A percentile compares a stretch with the other conserved stretches of the same genome.
Conservation (phyloP, 2,329 filamentous ascomycete species). For the Penicillium sp. region DNA sequence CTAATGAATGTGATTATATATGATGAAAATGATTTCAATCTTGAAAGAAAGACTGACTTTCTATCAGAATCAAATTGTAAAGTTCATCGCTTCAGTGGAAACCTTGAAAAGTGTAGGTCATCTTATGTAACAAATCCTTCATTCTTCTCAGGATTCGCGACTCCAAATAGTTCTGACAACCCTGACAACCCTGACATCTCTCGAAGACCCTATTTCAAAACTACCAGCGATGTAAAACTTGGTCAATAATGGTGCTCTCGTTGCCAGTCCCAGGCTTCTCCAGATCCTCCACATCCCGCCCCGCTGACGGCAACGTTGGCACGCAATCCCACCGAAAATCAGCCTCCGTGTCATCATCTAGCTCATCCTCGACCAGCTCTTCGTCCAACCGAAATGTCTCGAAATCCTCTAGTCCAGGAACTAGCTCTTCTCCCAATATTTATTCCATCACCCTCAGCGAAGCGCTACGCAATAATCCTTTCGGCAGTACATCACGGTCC, state of each 20-base stretch:
- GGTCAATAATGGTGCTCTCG: constrained; percentile 39
- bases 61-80: too few relatives aligned
- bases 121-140: neutral
- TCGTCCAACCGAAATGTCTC: constrained; percentile 15
- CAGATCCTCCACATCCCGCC: constrained; percentile 32
- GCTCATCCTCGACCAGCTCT: constrained; percentile 14
- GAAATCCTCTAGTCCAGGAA: constrained; percentile 13
- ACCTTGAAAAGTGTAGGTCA: neutral
- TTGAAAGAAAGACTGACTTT: too few relatives aligned
- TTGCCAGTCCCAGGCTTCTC: constrained; percentile 39
- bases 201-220: neutral
- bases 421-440: constrained; percentile 20
- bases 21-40: too few relatives aligned
- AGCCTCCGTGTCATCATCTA: constrained; percentile 12
- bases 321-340: constrained; percentile 17
- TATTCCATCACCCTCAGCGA: constrained; percentile 42
- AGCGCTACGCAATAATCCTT: constrained; percentile 47
- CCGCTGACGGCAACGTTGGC: constrained; percentile 23
- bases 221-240: constrained; percentile 33
- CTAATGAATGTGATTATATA: too few relatives aligned
- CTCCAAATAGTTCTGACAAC: neutral
- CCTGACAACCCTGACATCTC: neutral
- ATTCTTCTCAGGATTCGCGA: neutral
- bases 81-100: too few relatives aligned
- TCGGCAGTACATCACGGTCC: constrained; percentile 33